Conservation (phyloP, 2,329 filamentous ascomycete genomes). For the Nannizziopsis arthrosporioides region DNA sequence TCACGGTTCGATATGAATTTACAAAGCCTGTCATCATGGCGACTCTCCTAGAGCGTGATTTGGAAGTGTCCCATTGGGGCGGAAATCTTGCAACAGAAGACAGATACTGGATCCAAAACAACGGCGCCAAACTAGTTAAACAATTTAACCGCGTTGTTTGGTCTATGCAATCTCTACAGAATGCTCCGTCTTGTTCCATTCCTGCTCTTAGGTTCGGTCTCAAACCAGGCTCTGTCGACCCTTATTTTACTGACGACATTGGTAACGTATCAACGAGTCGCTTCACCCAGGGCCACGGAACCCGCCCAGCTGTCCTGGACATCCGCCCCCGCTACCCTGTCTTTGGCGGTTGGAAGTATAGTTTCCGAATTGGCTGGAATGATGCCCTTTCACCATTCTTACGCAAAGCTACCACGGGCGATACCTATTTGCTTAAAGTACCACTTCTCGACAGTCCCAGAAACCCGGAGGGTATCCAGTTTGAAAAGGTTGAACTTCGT, state of each 20-base stretch:
- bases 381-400: slow-evolving; percentile 67
- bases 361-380: slow-evolving; percentile 94
- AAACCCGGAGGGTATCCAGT: slow-evolving; percentile 73
- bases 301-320: slow-evolving; percentile 71
- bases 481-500: slow-evolving; percentile 65
- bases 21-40: slow-evolving; percentile 81
- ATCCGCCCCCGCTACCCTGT: slow-evolving; percentile 91
- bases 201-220: slow-evolving; percentile 74
- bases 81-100: slow-evolving; percentile 94
- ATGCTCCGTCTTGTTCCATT: slow-evolving; percentile 63
- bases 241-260: slow-evolving; percentile 93
- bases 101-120: slow-evolving; percentile 76
- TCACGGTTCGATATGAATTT: slow-evolving; percentile 83
- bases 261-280: slow-evolving; percentile 91
- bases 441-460: slow-evolving; percentile 90
- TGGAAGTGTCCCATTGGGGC: slow-evolving; percentile 97
- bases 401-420: slow-evolving; percentile 47
- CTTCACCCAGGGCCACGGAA: slow-evolving; percentile 51
- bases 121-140: slow-evolving; percentile 62
- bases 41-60: slow-evolving; percentile 68
- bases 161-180: slow-evolving; percentile 62
- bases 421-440: slow-evolving; percentile 75
- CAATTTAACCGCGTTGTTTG: slow-evolving; percentile 69
- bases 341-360: slow-evolving; percentile 97
- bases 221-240: slow-evolving; percentile 63